phyloP scores from a whole-genome alignment of 768 basidiomycete genomes.

The Lepiota venenata region DNA sequence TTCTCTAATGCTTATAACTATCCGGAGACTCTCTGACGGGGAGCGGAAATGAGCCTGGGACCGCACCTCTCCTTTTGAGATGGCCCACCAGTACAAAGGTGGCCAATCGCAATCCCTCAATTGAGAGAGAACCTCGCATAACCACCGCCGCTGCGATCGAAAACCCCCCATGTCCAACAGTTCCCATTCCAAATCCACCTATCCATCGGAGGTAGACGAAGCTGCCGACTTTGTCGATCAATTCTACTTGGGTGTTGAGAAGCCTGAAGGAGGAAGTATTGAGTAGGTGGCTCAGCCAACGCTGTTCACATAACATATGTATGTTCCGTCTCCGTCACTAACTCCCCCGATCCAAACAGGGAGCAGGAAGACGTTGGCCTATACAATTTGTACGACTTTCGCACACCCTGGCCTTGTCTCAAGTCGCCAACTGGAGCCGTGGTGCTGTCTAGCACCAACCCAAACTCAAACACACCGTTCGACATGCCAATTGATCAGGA shows the following conservation, averaged over 20 bases:
- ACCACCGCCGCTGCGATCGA: not conserved
- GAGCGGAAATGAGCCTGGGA: slow-evolving; percentile 12
- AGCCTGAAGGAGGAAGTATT: slow-evolving; percentile 6
- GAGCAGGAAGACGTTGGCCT: slow-evolving; percentile 26
- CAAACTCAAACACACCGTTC: not conserved
- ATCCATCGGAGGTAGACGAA: slow-evolving; percentile 10
- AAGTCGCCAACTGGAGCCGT: not conserved
- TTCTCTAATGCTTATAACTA: slow-evolving; percentile 3
- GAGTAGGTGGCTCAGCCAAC: slow-evolving; percentile 9
- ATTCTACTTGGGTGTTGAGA: slow-evolving; percentile 16
- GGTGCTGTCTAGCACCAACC: not conserved
- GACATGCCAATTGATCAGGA: slow-evolving; percentile 3
- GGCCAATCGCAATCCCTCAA: not conserved
- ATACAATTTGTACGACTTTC: slow-evolving; percentile 25
- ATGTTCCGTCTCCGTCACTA: not conserved
- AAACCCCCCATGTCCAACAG: not conserved
- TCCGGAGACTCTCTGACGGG: slow-evolving; percentile 2
- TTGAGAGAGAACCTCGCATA: not conserved
- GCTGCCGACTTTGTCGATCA: slow-evolving; percentile 18
- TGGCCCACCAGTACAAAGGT: not conserved
- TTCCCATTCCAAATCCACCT: not conserved
- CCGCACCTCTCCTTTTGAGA: not conserved
- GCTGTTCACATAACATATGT: slow-evolving; percentile 8
- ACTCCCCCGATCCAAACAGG: slow-evolving; percentile 7
- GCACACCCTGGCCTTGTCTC: slow-evolving; percentile 11